Evolutionary conservation across 1,284 basidiomycete genomes (phyloP).

Genomic region (Macrocybe sp.): DNA sequence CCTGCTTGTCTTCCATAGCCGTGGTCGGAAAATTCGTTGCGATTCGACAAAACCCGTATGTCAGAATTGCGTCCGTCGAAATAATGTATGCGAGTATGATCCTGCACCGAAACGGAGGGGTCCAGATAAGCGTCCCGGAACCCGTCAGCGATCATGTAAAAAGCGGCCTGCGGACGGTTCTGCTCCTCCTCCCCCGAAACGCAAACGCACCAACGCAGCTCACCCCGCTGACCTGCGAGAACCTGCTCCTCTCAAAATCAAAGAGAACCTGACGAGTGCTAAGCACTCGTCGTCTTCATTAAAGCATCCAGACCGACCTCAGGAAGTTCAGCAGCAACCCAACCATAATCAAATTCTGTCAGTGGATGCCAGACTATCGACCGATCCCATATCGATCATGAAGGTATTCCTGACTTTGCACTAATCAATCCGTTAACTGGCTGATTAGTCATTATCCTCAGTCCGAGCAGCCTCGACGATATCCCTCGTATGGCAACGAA

Average conservation of each 20-base stretch:
- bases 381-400: slow-evolving; percentile 19
- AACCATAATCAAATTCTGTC: slow-evolving; percentile 19
- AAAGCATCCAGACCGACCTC: slow-evolving; percentile 18
- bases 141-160: slow-evolving; percentile 76
- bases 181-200: slow-evolving; percentile 48
- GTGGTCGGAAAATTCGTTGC: slow-evolving; percentile 77
- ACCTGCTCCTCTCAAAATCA: slow-evolving; percentile 20
- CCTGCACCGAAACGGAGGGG: slow-evolving; percentile 73
- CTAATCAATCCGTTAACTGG: neutral
- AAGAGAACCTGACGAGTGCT: slow-evolving; percentile 29
- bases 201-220: slow-evolving; percentile 42
- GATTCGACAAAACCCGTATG: slow-evolving; percentile 76
- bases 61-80: slow-evolving; percentile 72
- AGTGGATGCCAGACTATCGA: slow-evolving; percentile 23
- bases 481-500: slow-evolving; percentile 23
- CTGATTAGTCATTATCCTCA: slow-evolving; percentile 7
- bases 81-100: slow-evolving; percentile 74
- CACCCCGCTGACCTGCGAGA: slow-evolving; percentile 28
- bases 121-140: slow-evolving; percentile 78
- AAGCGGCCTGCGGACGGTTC: slow-evolving; percentile 60
- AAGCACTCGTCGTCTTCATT: slow-evolving; percentile 24
- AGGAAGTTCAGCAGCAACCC: slow-evolving; percentile 15
- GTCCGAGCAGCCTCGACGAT: slow-evolving; percentile 18
- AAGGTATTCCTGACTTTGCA: slow-evolving; percentile 17
- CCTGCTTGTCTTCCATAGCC: slow-evolving; percentile 40